These are phyloP conservation scores for Rhodotorula taiwanensis DNA, from an alignment of 768 basidiomycete genomes.

Conservation along the genomic window DNA sequence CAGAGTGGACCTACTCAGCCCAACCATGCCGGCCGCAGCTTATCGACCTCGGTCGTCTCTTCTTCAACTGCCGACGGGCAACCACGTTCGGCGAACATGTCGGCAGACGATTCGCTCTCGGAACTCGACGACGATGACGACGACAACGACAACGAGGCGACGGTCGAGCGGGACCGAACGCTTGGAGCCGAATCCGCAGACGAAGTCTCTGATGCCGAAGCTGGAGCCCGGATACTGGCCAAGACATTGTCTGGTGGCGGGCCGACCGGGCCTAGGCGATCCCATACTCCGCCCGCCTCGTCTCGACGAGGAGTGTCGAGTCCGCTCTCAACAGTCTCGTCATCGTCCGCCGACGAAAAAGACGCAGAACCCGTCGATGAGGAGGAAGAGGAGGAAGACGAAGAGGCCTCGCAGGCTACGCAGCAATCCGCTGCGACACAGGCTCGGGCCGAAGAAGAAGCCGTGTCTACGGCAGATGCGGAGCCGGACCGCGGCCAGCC, in stretches of 20 bases:
- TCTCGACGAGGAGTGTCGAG: neutral
- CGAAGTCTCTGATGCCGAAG: neutral
- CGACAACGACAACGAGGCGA: neutral
- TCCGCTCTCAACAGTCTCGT: slow-evolving; percentile 19
- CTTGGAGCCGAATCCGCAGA: neutral
- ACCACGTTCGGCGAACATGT: neutral
- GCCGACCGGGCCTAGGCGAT: neutral
- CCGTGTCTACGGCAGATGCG: neutral
- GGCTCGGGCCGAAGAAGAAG: neutral
- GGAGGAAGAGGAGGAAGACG: neutral
- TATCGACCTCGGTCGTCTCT: slow-evolving; percentile 4
- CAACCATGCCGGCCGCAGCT: neutral
- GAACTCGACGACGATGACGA: slow-evolving; percentile 15
- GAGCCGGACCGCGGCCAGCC: neutral
- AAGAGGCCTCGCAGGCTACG: neutral
- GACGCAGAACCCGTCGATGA: neutral
- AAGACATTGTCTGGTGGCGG: neutral
- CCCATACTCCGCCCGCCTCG: neutral
- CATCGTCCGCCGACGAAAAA: slow-evolving; percentile 2
- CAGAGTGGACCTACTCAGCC: neutral
- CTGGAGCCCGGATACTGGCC: neutral
- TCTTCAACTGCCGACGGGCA: slow-evolving; percentile 12
- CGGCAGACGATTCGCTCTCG: neutral
- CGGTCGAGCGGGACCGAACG: neutral
- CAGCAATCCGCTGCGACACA: too few relatives aligned